Conservation (phyloP, 2,329 filamentous ascomycete genomes). For the Eutypella sp. region DNA sequence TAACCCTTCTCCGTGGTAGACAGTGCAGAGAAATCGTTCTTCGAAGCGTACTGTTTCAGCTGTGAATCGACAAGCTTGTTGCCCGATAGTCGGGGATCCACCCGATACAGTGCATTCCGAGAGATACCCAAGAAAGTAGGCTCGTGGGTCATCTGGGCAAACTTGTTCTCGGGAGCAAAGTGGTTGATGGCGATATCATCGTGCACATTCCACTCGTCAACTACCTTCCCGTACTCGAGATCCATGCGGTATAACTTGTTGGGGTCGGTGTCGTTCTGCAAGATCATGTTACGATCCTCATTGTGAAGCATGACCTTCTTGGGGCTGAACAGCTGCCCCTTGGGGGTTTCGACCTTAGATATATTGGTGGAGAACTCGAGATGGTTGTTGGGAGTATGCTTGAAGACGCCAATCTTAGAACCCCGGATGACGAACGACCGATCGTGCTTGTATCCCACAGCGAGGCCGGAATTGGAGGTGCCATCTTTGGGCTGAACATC, state of each 20-base stretch:
- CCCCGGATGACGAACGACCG: conserved; percentile 95
- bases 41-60: conserved; percentile 92
- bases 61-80: conserved; percentile 90
- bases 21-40: conserved; percentile 94
- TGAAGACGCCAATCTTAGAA: conserved; percentile 98
- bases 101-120: conserved; percentile 84
- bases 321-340: conserved; percentile 82
- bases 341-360: conserved; percentile 86
- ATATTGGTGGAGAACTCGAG: conserved; percentile 97
- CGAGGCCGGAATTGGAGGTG: conserved; percentile 87
- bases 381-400: conserved; percentile 87
- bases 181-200: conserved; percentile 90
- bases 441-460: conserved; percentile 95
- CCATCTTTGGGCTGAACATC: conserved; percentile 65
- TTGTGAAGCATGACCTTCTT: conserved; percentile 96
- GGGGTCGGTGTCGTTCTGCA: conserved; percentile 78
- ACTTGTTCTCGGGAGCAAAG: conserved; percentile 96
- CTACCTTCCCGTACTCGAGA: conserved; percentile 93
- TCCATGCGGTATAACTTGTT: conserved; percentile 97
- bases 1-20: conserved; percentile 96
- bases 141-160: conserved; percentile 91
- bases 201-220: conserved; percentile 98
- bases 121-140: conserved; percentile 94
- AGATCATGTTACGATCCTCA: conserved; percentile 82
- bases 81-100: conserved; percentile 85